Percentiles rank a stretch among this genome's conserved stretches.
These are phyloP conservation scores for Teunomyces barrocoloradensis DNA, from an alignment of 805 yeast species.

Conservation along the genomic window DNA sequence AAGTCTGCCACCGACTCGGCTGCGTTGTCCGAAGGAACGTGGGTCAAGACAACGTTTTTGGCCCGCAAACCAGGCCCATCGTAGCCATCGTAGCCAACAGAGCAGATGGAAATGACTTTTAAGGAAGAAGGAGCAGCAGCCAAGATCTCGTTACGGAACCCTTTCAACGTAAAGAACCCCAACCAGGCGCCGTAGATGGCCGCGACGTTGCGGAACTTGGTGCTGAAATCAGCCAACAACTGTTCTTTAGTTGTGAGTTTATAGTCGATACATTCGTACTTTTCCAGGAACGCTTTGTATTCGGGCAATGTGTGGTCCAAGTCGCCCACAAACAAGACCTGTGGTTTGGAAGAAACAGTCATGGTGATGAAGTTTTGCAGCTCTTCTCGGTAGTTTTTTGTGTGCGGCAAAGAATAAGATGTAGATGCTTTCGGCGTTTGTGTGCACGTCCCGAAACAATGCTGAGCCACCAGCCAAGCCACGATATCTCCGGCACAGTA, in stretches of 20 bases:
- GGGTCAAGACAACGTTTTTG: constrained; percentile 52
- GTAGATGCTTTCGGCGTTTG: too few species aligned
- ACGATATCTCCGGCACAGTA: too few species aligned
- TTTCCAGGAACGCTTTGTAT: constrained; percentile 38
- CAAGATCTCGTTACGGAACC: constrained; percentile 44
- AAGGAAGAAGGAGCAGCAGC: constrained; percentile 44
- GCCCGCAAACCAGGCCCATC: constrained; percentile 41
- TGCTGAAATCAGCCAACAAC: constrained; percentile 39
- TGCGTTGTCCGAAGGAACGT: constrained; percentile 55
- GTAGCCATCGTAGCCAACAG: constrained; percentile 57
- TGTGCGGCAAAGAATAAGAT: not conserved
- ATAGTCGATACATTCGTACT: constrained; percentile 40
- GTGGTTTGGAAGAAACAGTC: constrained; percentile 19
- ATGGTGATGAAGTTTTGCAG: not conserved
- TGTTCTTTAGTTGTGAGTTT: constrained; percentile 40
- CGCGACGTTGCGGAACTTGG: constrained; percentile 39
- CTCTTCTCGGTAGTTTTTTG: not conserved
- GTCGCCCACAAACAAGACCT: constrained; percentile 51
- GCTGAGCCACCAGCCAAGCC: too few species aligned
- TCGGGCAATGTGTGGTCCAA: constrained; percentile 46
- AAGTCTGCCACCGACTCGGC: constrained; percentile 73
- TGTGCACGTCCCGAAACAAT: too few species aligned
- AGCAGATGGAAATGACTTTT: constrained; percentile 50
- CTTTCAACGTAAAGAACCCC: constrained; percentile 52
- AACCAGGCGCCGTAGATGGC: constrained; percentile 63